phyloP scores from a whole-genome alignment of 345 rosid species.

The Aethionema arabicum region DNA sequence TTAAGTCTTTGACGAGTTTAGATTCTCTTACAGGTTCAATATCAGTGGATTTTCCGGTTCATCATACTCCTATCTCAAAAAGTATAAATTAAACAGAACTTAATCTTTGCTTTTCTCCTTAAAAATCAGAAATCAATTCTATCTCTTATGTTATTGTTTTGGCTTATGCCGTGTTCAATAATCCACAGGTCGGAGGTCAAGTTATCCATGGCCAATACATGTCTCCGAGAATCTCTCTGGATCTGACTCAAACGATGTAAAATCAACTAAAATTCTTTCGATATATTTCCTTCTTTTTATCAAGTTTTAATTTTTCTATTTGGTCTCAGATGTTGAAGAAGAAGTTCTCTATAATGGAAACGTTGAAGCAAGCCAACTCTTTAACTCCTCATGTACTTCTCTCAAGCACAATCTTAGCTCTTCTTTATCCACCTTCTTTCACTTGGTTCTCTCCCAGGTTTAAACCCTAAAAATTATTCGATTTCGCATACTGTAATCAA shows the following conservation, averaged over 20 bases:
- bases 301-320: conserved; percentile 7
- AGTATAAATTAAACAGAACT: no score
- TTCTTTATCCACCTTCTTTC: conserved; percentile 84
- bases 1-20: conserved; percentile 1
- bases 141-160: conserved; percentile 4
- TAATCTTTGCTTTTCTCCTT: no score
- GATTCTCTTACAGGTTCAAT: conserved; percentile 22
- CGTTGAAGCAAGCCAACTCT: conserved; percentile 71
- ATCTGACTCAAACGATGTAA: conserved; percentile 47
- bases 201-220: conserved; percentile 37
- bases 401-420: conserved; percentile 82
- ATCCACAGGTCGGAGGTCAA: conserved; percentile 37
- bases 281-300: conserved; percentile 6
- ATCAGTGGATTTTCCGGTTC: conserved; percentile 26
- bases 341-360: conserved; percentile 45
- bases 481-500: not conserved
- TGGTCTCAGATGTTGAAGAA: conserved; percentile 42
- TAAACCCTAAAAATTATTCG: not conserved
- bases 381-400: conserved; percentile 74
- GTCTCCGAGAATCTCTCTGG: conserved; percentile 42
- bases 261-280: not conserved
- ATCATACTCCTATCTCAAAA: conserved; percentile 18
- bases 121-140: no score
- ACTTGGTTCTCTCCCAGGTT: conserved; percentile 92
- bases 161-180: not conserved